phyloP scores from a whole-genome alignment of 2,329 filamentous ascomycete species.

The Tolypocladium tundrense region DNA sequence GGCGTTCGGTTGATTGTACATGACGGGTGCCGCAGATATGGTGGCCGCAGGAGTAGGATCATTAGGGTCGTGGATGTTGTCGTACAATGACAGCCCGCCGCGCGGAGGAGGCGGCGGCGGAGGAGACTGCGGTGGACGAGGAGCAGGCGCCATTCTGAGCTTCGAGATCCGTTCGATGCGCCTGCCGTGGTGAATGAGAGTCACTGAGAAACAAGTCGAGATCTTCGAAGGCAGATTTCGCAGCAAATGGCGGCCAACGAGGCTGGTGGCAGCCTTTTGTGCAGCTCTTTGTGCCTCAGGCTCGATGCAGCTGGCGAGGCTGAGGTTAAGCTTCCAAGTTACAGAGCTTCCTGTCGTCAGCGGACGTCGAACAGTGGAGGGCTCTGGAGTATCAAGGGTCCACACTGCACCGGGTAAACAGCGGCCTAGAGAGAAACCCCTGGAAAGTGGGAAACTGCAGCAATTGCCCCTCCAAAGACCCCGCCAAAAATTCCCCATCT shows the following conservation, averaged over 20 bases:
- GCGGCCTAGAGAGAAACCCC: conserved; percentile 7
- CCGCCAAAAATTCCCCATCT: conserved; percentile 17
- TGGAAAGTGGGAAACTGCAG: conserved; percentile 5
- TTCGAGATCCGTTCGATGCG: background rate
- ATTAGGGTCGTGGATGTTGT: conserved; percentile 63
- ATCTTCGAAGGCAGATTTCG: background rate
- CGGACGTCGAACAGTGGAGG: background rate
- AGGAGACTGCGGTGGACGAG: conserved; percentile 3
- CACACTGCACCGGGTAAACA: conserved; percentile 17
- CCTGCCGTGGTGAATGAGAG: background rate
- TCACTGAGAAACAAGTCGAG: background rate
- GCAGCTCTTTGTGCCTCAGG: background rate
- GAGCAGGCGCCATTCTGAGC: conserved; percentile 16
- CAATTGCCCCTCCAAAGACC: conserved; percentile 22
- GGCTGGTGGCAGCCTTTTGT: background rate
- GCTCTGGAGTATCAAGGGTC: background rate
- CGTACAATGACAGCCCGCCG: conserved; percentile 65
- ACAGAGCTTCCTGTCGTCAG: background rate
- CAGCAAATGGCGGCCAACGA: background rate
- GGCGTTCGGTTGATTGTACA: conserved; percentile 51
- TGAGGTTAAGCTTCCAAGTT: background rate
- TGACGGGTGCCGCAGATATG: conserved; percentile 67
- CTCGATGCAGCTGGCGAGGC: background rate
- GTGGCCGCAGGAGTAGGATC: conserved; percentile 41
- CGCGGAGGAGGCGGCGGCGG: conserved; percentile 29